Evolutionary conservation across 495 filamentous ascomycete species (phyloP).

Genomic region (Daldinia bambusicola): DNA sequence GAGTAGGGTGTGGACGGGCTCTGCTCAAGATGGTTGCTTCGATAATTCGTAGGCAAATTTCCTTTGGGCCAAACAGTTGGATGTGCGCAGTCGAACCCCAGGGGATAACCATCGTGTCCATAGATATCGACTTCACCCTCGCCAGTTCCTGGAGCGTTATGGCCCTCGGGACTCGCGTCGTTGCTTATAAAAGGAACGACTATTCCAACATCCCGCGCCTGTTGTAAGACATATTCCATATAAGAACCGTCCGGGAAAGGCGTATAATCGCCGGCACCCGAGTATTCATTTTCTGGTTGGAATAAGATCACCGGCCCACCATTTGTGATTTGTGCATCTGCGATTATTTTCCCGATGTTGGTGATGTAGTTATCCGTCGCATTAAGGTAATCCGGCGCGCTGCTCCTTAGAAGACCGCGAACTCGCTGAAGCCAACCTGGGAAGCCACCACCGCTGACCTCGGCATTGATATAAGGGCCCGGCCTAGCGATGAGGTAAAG

Average conservation of each 20-base stretch:
- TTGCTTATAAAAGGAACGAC: conserved; percentile 81
- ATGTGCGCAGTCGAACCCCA: conserved; percentile 69
- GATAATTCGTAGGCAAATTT: conserved; percentile 57
- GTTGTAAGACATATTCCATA: conserved; percentile 75
- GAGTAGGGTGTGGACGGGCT: conserved; percentile 75
- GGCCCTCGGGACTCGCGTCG: conserved; percentile 67
- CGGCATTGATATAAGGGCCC: conserved; percentile 67
- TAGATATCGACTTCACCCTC: conserved; percentile 78
- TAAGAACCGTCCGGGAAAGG: conserved; percentile 69
- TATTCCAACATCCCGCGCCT: conserved; percentile 73
- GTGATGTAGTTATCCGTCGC: conserved; percentile 71
- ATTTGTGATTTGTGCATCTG: conserved; percentile 79
- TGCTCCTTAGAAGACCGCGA: conserved; percentile 68
- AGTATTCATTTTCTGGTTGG: conserved; percentile 85
- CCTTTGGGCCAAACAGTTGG: conserved; percentile 62
- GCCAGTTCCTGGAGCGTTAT: conserved; percentile 73
- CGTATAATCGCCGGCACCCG: conserved; percentile 39
- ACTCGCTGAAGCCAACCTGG: conserved; percentile 67
- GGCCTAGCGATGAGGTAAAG: conserved; percentile 80
- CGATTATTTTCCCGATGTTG: conserved; percentile 70
- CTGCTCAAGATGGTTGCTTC: conserved; percentile 61
- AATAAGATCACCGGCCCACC: conserved; percentile 80
- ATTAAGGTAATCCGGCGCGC: conserved; percentile 67
- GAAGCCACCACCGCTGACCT: conserved; percentile 55
- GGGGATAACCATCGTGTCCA: conserved; percentile 77